phyloP scores from a whole-genome alignment of 257 asterid genomes.

The Scutellaria galericulata region DNA sequence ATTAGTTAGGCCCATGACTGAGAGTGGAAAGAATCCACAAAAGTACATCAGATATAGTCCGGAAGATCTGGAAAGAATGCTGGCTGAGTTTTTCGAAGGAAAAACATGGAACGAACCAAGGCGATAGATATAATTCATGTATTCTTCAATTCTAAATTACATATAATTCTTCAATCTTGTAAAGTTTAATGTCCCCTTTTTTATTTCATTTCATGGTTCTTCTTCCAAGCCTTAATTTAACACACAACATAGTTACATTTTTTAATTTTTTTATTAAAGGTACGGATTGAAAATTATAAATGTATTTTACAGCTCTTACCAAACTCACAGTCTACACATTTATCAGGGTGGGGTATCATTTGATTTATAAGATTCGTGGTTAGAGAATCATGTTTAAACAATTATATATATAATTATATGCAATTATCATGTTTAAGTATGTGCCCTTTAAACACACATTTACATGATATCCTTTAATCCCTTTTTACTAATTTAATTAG shows the following conservation, averaged over 20 bases:
- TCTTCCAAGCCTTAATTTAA: not conserved
- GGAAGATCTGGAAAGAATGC: slow-evolving; percentile 95
- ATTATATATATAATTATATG: no score
- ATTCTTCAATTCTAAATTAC: not conserved
- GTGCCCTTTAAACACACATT: no score
- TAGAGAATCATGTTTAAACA: no score
- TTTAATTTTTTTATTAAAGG: no score
- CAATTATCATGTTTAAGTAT: no score
- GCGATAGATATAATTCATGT: slow-evolving; percentile 42
- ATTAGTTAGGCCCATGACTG: slow-evolving; percentile 74
- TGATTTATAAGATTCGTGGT: no score
- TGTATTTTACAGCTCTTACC: not conserved
- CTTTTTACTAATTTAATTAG: no score
- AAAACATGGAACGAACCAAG: slow-evolving; percentile 79
- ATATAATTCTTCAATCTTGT: not conserved
- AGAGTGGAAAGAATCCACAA: slow-evolving; percentile 79
- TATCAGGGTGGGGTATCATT: no score
- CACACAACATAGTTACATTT: no score
- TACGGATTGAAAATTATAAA: no score
- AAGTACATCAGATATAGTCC: slow-evolving; percentile 82
- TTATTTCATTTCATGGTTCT: not conserved
- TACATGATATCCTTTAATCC: no score
- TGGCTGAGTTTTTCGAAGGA: slow-evolving; percentile 96
- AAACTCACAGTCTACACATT: no score
- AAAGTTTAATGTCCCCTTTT: not conserved